Evolutionary conservation across 441 rosid species (phyloP).

Genomic region (Omphalea diandra): DNA sequence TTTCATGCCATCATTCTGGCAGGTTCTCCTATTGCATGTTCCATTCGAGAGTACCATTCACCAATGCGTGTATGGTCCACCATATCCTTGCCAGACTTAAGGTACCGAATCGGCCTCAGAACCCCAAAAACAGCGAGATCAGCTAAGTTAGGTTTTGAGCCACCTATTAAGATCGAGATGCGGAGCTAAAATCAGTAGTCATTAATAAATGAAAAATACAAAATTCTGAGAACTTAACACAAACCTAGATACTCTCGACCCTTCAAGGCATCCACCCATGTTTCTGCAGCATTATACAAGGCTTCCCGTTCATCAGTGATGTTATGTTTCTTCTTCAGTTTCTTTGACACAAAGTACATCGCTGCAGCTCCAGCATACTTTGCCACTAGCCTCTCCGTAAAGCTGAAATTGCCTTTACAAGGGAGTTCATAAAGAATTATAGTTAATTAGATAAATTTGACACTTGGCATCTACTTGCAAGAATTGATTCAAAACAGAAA

Average conservation of each 20-base stretch:
- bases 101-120: slow-evolving; percentile 81
- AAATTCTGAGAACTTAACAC: slow-evolving; percentile 11
- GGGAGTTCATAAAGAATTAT: slow-evolving; percentile 1
- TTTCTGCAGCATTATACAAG: slow-evolving; percentile 85
- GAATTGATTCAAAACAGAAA: background rate
- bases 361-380: slow-evolving; percentile 94
- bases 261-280: slow-evolving; percentile 82
- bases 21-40: slow-evolving; percentile 65
- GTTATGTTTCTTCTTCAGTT: slow-evolving; percentile 85
- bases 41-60: slow-evolving; percentile 84
- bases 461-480: background rate
- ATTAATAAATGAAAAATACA: background rate
- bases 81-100: slow-evolving; percentile 85
- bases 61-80: slow-evolving; percentile 86
- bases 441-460: slow-evolving; percentile 1
- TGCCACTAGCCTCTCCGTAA: slow-evolving; percentile 71
- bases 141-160: slow-evolving; percentile 76
- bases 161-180: slow-evolving; percentile 49
- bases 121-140: slow-evolving; percentile 93
- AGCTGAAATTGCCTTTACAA: slow-evolving; percentile 79
- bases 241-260: slow-evolving; percentile 74
- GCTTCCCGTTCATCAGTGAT: slow-evolving; percentile 86
- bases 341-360: slow-evolving; percentile 92
- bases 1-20: slow-evolving; percentile 39
- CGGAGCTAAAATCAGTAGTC: background rate